These are phyloP conservation scores for Lentinus tigrinus DNA, from an alignment of 768 basidiomycete genomes.

Conservation along the genomic window DNA sequence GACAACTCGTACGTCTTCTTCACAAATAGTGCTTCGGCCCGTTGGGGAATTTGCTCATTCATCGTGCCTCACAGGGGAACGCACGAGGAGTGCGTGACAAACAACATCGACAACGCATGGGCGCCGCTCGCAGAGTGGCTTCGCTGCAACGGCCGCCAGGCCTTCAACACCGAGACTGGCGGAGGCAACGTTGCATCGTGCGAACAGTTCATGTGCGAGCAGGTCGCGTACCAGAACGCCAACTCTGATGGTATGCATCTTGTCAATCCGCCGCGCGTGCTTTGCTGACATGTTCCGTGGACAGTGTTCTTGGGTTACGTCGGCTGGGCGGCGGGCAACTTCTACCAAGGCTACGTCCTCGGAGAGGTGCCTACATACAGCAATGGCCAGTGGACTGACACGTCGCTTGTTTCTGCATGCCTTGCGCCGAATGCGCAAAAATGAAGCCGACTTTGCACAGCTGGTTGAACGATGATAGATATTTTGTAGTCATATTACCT, in stretches of 20 bases:
- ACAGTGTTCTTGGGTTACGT: slow-evolving; percentile 46
- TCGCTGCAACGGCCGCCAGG: slow-evolving; percentile 42
- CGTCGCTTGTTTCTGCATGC: slow-evolving; percentile 30
- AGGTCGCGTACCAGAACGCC: slow-evolving; percentile 17
- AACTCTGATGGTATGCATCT: slow-evolving; percentile 14
- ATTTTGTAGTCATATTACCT: too few relatives aligned
- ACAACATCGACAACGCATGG: slow-evolving; percentile 44
- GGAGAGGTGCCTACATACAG: slow-evolving; percentile 44
- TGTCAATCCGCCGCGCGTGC: neutral
- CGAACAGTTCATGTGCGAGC: slow-evolving; percentile 30
- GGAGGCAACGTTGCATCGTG: slow-evolving; percentile 40
- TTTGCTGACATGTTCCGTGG: slow-evolving; percentile 39
- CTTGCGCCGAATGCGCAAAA: slow-evolving; percentile 11
- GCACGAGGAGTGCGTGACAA: slow-evolving; percentile 26
- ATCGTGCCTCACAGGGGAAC: neutral
- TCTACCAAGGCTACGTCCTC: slow-evolving; percentile 49
- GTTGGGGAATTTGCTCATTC: slow-evolving; percentile 32
- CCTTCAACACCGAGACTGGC: slow-evolving; percentile 44
- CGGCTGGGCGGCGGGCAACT: slow-evolving; percentile 53
- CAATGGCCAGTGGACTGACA: slow-evolving; percentile 40
- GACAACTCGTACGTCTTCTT: slow-evolving; percentile 36
- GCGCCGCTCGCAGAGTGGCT: slow-evolving; percentile 42
- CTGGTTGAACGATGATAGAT: too few relatives aligned
- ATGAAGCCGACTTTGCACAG: too few relatives aligned
- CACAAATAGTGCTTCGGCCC: slow-evolving; percentile 24